phyloP scores from a whole-genome alignment of 352 stramenopile species.

The Phytophthora pseudosyringae region DNA sequence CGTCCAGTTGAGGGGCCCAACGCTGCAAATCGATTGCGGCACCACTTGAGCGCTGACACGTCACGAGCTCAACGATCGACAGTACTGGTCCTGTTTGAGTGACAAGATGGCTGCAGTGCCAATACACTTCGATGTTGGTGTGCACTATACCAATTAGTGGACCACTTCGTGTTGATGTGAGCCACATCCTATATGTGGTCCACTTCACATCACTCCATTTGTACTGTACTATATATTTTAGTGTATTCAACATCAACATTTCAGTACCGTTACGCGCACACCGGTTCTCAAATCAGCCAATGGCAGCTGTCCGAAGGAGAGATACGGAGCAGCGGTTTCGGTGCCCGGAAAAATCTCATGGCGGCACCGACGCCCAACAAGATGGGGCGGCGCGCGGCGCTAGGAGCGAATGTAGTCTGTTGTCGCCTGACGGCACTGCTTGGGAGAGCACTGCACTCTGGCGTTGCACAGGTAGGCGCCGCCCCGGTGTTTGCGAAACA shows the following conservation, averaged over 20 bases:
- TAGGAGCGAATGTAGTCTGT: no score
- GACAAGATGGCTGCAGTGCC: slow-evolving; percentile 3
- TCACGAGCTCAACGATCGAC: slow-evolving; percentile 5
- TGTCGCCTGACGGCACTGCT: not conserved
- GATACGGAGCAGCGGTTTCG: slow-evolving; percentile 8
- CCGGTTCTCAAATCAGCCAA: not conserved
- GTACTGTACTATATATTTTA: not conserved
- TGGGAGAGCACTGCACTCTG: not conserved
- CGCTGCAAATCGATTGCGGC: slow-evolving; percentile 5
- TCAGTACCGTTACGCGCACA: not conserved
- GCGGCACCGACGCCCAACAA: not conserved
- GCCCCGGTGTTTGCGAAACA: slow-evolving; percentile 1
- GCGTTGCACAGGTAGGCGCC: not conserved
- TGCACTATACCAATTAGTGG: no score
- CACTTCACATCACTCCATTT: not conserved
- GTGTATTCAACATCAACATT: not conserved
- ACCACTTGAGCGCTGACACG: slow-evolving; percentile 20
- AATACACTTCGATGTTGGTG: no score
- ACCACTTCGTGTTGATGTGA: not conserved
- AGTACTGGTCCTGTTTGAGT: no score
- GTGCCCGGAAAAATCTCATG: slow-evolving; percentile 24
- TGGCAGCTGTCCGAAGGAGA: not conserved
- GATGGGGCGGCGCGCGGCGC: no score
- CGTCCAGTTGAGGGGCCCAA: slow-evolving; percentile 15
- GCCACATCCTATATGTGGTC: not conserved